These are phyloP conservation scores for Mycena leptocephala DNA, from an alignment of 768 basidiomycete species.

Conservation along the genomic window DNA sequence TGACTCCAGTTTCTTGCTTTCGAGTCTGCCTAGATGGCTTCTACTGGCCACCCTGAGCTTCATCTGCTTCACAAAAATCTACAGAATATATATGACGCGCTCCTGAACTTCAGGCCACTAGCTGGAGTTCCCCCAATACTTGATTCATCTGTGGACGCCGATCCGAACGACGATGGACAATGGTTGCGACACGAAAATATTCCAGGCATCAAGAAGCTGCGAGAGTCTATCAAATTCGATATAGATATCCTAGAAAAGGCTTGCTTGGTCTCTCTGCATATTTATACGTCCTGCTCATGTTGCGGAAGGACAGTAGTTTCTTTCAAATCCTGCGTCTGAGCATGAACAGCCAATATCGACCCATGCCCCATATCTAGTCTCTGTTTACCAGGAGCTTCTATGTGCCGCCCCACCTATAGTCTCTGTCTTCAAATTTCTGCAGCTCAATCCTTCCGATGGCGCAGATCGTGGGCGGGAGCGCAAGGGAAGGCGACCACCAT, in stretches of 20 bases:
- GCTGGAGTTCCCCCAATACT: constrained; percentile 60
- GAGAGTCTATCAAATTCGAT: constrained; percentile 63
- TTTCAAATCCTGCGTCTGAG: constrained; percentile 63
- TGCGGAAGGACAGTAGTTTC: constrained; percentile 70
- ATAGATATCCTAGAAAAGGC: constrained; percentile 65
- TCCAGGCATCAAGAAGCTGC: constrained; percentile 63
- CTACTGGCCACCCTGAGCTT: constrained; percentile 29
- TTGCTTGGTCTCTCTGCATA: constrained; percentile 23
- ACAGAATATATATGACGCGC: constrained; percentile 51
- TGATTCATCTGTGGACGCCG: constrained; percentile 57
- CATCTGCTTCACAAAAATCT: constrained; percentile 25
- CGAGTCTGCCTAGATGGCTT: constrained; percentile 3
- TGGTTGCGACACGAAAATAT: constrained; percentile 41
- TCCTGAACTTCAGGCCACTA: constrained; percentile 57
- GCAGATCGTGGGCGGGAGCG: constrained; percentile 25
- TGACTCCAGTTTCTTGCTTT: not conserved
- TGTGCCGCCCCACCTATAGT: constrained; percentile 72
- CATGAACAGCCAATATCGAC: constrained; percentile 72
- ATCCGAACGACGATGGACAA: constrained; percentile 54
- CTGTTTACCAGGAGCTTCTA: constrained; percentile 87
- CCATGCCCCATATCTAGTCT: constrained; percentile 86
- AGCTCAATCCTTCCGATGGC: constrained; percentile 11
- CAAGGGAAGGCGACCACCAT: constrained; percentile 26
- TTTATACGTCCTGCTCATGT: constrained; percentile 28
- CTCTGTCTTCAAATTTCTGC: constrained; percentile 69